A percentile compares a stretch with the other conserved stretches of the same genome.
Evolutionary conservation across 1,284 basidiomycete species (phyloP).

Genomic region (Cystobasidium sp.): DNA sequence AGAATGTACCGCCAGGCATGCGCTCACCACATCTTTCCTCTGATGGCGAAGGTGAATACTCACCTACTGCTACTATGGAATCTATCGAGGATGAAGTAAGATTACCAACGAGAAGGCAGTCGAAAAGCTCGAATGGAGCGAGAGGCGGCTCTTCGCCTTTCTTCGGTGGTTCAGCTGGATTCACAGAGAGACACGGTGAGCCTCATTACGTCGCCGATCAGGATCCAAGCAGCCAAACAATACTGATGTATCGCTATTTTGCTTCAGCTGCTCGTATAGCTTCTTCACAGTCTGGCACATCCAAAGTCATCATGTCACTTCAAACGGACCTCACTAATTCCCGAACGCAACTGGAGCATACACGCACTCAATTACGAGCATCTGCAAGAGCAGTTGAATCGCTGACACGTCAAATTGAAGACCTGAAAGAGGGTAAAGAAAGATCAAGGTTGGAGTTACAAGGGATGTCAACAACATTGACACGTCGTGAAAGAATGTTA

Average conservation of each 20-base stretch:
- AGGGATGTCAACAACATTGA: conserved; percentile 30
- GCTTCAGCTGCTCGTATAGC: conserved; percentile 36
- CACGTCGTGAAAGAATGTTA: conserved; percentile 35
- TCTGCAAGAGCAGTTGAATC: conserved; percentile 41
- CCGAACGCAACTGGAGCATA: conserved; percentile 34
- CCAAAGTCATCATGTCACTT: conserved; percentile 42
- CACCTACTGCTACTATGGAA: conserved; percentile 12
- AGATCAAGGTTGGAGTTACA: conserved; percentile 31
- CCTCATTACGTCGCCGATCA: too few species aligned
- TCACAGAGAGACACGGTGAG: conserved; percentile 42
- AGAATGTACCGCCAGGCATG: conserved; percentile 4
- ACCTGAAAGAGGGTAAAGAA: conserved; percentile 39
- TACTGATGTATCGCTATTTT: too few species aligned
- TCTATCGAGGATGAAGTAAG: background rate
- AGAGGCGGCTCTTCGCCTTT: conserved; percentile 39
- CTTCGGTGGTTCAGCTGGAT: conserved; percentile 42
- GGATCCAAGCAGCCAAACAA: too few species aligned
- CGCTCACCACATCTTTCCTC: conserved; percentile 15
- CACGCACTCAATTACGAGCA: conserved; percentile 30
- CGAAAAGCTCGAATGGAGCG: conserved; percentile 16
- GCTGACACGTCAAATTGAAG: conserved; percentile 38
- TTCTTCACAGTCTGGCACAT: conserved; percentile 41
- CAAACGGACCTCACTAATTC: conserved; percentile 42
- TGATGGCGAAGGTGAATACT: conserved; percentile 18
- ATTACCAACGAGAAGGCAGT: background rate